phyloP scores from a whole-genome alignment of 805 yeast genomes.

The Diddensiella transvaalensis region DNA sequence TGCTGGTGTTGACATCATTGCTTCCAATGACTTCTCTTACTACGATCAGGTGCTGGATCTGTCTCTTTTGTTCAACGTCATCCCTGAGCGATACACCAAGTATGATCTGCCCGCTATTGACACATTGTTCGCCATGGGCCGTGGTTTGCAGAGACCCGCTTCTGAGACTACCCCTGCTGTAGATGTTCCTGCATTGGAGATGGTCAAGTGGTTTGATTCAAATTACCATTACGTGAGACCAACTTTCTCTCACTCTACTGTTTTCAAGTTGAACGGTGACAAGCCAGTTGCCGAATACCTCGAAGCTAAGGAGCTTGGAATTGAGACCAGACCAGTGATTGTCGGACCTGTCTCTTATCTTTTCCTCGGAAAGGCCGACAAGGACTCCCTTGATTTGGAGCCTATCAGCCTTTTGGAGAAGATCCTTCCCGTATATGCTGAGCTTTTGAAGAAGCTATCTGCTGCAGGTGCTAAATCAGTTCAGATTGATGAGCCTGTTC shows the following conservation, averaged over 20 bases:
- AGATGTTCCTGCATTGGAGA: constrained; percentile 96
- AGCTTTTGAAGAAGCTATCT: constrained; percentile 79
- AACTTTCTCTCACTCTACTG: constrained; percentile 91
- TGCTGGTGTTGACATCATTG: constrained; percentile 95
- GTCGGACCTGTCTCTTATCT: constrained; percentile 96
- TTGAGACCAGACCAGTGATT: constrained; percentile 95
- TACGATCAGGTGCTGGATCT: constrained; percentile 96
- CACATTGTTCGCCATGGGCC: constrained; percentile 97
- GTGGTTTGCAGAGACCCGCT: constrained; percentile 98
- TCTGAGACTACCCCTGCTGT: constrained; percentile 83
- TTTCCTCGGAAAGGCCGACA: constrained; percentile 96
- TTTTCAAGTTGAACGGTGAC: constrained; percentile 91
- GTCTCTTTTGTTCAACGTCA: constrained; percentile 87
- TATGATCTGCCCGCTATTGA: constrained; percentile 84
- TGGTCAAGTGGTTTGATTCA: constrained; percentile 99
- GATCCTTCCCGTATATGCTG: constrained; percentile 89
- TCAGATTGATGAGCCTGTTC: constrained; percentile 96
- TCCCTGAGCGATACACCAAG: constrained; percentile 96
- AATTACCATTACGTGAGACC: constrained; percentile 99
- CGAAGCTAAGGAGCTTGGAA: constrained; percentile 95
- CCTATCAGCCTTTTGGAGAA: constrained; percentile 87
- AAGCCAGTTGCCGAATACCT: constrained; percentile 97
- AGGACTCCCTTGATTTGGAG: constrained; percentile 91
- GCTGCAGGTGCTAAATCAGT: constrained; percentile 93
- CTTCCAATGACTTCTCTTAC: constrained; percentile 97